These are phyloP conservation scores for Geotrichum ghanense DNA, from an alignment of 805 yeast genomes.

Conservation along the genomic window DNA sequence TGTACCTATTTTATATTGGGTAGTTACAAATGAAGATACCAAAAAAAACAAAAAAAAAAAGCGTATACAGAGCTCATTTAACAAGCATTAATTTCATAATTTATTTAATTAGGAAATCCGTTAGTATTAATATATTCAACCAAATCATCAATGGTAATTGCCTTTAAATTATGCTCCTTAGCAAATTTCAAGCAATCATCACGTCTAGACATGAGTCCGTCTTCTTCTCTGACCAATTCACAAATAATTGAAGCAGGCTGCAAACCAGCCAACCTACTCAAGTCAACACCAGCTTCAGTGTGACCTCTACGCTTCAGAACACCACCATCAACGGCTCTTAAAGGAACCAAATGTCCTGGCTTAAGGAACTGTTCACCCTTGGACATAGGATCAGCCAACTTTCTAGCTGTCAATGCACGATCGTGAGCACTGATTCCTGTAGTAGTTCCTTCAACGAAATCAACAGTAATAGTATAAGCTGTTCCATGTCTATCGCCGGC, in stretches of 20 bases:
- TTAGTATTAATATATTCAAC: slow-evolving; percentile 35
- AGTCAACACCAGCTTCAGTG: slow-evolving; percentile 93
- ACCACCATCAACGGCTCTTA: slow-evolving; percentile 82
- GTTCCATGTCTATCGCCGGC: slow-evolving; percentile 78
- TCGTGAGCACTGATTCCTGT: slow-evolving; percentile 96
- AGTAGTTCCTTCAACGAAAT: slow-evolving; percentile 77
- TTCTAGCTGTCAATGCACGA: slow-evolving; percentile 70
- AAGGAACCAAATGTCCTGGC: slow-evolving; percentile 93
- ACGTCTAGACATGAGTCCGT: slow-evolving; percentile 91
- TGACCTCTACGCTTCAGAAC: slow-evolving; percentile 80
- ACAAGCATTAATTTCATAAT: no score
- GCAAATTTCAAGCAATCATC: slow-evolving; percentile 73
- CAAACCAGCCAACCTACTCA: slow-evolving; percentile 64
- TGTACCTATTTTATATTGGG: no score
- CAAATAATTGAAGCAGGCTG: slow-evolving; percentile 87
- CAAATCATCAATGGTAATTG: slow-evolving; percentile 70
- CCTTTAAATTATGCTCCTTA: slow-evolving; percentile 46
- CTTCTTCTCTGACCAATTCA: slow-evolving; percentile 85
- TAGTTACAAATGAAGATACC: no score
- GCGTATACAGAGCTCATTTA: no score
- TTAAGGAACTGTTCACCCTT: slow-evolving; percentile 59
- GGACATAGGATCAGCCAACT: slow-evolving; percentile 50
- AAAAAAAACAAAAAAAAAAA: no score
- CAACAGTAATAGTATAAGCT: slow-evolving; percentile 91
- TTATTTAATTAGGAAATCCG: background rate